Evolutionary conservation across 257 asterid species (phyloP), one percentile per base, ranked within the genome.

Genomic region (Jasminum sambac): DNA sequence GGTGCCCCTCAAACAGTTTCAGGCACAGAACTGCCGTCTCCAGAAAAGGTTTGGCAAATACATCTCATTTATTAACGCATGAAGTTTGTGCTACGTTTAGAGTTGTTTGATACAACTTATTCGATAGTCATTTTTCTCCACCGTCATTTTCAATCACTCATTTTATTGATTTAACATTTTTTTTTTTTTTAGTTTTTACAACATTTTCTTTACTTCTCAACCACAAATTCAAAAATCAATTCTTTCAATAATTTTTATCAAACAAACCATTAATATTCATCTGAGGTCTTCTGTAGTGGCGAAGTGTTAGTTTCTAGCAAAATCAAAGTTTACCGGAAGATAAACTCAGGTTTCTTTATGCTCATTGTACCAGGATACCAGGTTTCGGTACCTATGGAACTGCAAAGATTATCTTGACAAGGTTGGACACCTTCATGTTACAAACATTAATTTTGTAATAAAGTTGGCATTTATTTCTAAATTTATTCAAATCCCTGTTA

Each of bases 1-100:
- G 97, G 96, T 64, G 96, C 97, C 37, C 97, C 96, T 41, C 96
- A 84, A 71, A 64, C 80, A 38, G 85, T 87, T 73, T 87, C 95
- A 24, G 65, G 55, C 76, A 81, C 85, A 74, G 84, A 84, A 71
- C 68, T 82, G n/a, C 88, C 91, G 41, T 46, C 95, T 59, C 66
- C 26, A 17, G 89, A 88, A 23, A 84, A 88, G 95, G 96, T 88
- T 43, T 30, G 8, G 5, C 63, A 7, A 46, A 26, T 17, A 59
- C 14, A 44, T 69, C 34, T n/a, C 4, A 50, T 44, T 42, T 40
- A 8, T 38, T 26, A 11, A 16, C 34, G 63, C n/a, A n/a, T 57
- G 17, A 1, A 63, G 40, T 14, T 12, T 25, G 34, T 50, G 40
- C 41, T 26, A 7, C 58, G n/a, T 16, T n/a, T n/a, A n/a, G n/a